Conservation (phyloP, 495 filamentous ascomycete genomes). For the Viridothelium virens region DNA sequence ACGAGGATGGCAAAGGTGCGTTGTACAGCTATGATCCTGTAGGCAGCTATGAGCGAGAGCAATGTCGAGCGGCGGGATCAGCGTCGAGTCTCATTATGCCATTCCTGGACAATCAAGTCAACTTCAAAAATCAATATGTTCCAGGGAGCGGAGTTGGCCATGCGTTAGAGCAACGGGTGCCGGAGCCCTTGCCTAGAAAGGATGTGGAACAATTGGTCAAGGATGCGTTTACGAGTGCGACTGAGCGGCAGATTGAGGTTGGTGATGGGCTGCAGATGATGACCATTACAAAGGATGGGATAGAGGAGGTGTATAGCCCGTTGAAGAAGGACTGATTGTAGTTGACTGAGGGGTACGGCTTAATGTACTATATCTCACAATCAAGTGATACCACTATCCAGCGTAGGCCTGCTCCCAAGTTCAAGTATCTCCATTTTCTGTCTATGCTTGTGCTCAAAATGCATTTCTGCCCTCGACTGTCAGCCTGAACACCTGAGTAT, state of each 20-base stretch:
- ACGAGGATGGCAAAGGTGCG: constrained; percentile 90
- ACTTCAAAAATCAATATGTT: constrained; percentile 97
- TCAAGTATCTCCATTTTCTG: no score
- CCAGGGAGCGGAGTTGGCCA: constrained; percentile 82
- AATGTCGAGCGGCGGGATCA: constrained; percentile 91
- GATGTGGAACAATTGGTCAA: constrained; percentile 81
- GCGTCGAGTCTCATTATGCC: constrained; percentile 97
- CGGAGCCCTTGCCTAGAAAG: constrained; percentile 57
- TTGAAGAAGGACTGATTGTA: constrained; percentile 77
- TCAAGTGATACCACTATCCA: not conserved
- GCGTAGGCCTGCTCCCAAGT: not conserved
- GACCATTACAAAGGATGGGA: constrained; percentile 76
- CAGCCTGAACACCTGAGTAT: no score
- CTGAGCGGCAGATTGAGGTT: constrained; percentile 97
- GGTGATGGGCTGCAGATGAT: constrained; percentile 95
- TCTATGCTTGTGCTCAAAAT: no score
- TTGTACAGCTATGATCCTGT: constrained; percentile 97
- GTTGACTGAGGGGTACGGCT: not conserved
- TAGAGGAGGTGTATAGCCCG: constrained; percentile 73
- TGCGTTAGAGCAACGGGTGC: constrained; percentile 59
- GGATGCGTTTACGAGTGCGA: constrained; percentile 95
- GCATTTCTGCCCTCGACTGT: no score
- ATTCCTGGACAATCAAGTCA: constrained; percentile 98
- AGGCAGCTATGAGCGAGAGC: constrained; percentile 90
- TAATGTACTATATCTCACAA: constrained; percentile 10